Percentiles rank a stretch among this genome's conserved stretches.
Conservation (phyloP, 371 early-diverging fungal genomes). For the Circinella umbellata region DNA sequence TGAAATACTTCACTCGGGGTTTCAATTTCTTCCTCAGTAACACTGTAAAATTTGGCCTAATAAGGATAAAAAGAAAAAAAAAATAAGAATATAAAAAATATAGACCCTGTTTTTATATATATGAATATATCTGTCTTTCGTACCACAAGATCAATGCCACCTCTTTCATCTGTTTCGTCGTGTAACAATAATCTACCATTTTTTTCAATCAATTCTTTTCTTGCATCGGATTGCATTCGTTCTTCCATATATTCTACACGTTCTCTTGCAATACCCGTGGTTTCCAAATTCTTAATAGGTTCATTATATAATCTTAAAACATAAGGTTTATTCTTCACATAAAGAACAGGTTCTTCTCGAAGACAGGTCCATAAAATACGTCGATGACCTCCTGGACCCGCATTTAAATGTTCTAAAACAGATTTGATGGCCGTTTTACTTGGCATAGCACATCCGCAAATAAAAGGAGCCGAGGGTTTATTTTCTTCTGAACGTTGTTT, state of each 20-base stretch:
- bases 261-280: slow-evolving; percentile 72
- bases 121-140: background rate
- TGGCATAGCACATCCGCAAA: slow-evolving; percentile 73
- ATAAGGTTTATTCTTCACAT: slow-evolving; percentile 69
- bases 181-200: slow-evolving; percentile 64
- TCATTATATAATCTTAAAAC: slow-evolving; percentile 68
- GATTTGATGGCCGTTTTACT: slow-evolving; percentile 62
- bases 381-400: slow-evolving; percentile 56
- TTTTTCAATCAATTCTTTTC: slow-evolving; percentile 60
- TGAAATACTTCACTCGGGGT: slow-evolving; percentile 67
- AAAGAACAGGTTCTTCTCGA: slow-evolving; percentile 80
- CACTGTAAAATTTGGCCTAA: slow-evolving; percentile 55
- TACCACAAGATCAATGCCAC: slow-evolving; percentile 58
- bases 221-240: slow-evolving; percentile 66
- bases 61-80: background rate
- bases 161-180: slow-evolving; percentile 53
- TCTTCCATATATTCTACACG: slow-evolving; percentile 74
- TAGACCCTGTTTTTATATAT: too few species aligned
- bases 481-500: slow-evolving; percentile 38
- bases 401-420: slow-evolving; percentile 51
- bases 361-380: slow-evolving; percentile 71
- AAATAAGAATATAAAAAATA: too few species aligned
- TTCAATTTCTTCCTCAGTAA: slow-evolving; percentile 49
- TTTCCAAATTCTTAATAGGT: slow-evolving; percentile 67
- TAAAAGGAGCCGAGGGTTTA: slow-evolving; percentile 34